Base-by-base conservation (phyloP, 768 basidiomycete genomes). In the Auricularia auricula-judae region DNA sequence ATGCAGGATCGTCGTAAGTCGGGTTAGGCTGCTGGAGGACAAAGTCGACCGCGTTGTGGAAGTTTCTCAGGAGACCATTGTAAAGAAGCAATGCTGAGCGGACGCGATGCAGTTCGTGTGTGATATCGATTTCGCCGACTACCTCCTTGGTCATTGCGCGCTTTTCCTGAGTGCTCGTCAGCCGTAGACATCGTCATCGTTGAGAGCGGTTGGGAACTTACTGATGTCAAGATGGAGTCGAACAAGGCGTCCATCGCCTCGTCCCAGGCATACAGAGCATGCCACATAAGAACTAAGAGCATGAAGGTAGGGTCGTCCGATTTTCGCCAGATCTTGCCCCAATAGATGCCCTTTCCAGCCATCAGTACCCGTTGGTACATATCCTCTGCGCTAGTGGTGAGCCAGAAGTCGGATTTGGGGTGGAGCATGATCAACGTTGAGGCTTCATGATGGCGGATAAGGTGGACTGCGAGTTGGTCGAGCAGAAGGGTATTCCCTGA, bases 231-330 rank as follows among this genome's bases (percentile, higher is more conserved):
- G 14, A 66, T 66, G 14, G 63, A 39, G 3, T 64, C 66, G 44
- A 63, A 66, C 23, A 66, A 35, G 8, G 63, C 64, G n/a, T 64
- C 63, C 33, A 66, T 61, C 18, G 66, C 34, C 42, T 66, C 66
- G 42, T 66, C 66, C 66, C 66, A 66, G 8, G 66, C 66, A 61
- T 66, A 66, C n/a, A 66, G 63, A 23, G 66, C 63, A 62, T 66
- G 64, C 66, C 66, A 66, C 18, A 66, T 10, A 3, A 54, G 56
- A 8, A 61, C 34, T n/a, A 66, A 47, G 21, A 66, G 36, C 63
- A 66, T 47, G 29, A 66, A 64, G 16, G 66, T 66, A 7, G 66
- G 63, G 44, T 66, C 66, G 7, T 59, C 18, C 29, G 56, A n/a
- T 5, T 59, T 34, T 14, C 34, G 23, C 56, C 56, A 59, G 23